Evolutionary conservation across 2,329 filamentous ascomycete species (phyloP).

Genomic region (Parastagonospora avenae): DNA sequence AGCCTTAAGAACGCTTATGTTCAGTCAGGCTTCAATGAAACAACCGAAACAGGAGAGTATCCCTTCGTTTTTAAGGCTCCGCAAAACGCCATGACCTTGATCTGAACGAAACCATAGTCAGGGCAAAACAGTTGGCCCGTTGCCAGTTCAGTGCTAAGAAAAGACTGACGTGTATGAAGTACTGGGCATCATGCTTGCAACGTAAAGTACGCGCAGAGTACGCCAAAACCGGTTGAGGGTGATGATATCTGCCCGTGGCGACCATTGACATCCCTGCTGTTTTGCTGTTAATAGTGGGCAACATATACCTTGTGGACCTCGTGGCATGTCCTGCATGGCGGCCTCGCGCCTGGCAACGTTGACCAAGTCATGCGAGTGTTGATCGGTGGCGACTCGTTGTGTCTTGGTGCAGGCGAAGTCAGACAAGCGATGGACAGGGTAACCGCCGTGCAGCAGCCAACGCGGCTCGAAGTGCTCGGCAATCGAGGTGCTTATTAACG

Average conservation of each 20-base stretch:
- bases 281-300: constrained; percentile 10
- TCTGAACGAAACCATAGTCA: constrained; percentile 16
- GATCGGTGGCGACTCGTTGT: constrained; percentile 16
- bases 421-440: constrained; percentile 13
- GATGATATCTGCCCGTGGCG: constrained; percentile 11
- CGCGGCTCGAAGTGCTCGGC: constrained; percentile 10
- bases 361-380: constrained; percentile 23
- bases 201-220: constrained; percentile 11
- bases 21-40: constrained; percentile 3
- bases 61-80: constrained; percentile 24
- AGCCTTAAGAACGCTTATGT: background rate
- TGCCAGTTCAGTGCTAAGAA: constrained; percentile 14
- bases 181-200: constrained; percentile 9
- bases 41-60: constrained; percentile 8
- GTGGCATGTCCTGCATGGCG: constrained; percentile 26
- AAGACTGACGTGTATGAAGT: constrained; percentile 23
- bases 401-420: constrained; percentile 10
- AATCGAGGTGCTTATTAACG: constrained; percentile 20
- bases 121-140: constrained; percentile 14
- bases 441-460: constrained; percentile 16
- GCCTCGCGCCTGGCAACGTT: constrained; percentile 16
- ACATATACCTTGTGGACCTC: constrained; percentile 1
- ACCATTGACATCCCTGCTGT: constrained; percentile 10
- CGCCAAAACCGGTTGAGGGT: constrained; percentile 21
- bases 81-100: constrained; percentile 14